phyloP scores from a whole-genome alignment of 2,329 filamentous ascomycete species.

The Huntiella decipiens region DNA sequence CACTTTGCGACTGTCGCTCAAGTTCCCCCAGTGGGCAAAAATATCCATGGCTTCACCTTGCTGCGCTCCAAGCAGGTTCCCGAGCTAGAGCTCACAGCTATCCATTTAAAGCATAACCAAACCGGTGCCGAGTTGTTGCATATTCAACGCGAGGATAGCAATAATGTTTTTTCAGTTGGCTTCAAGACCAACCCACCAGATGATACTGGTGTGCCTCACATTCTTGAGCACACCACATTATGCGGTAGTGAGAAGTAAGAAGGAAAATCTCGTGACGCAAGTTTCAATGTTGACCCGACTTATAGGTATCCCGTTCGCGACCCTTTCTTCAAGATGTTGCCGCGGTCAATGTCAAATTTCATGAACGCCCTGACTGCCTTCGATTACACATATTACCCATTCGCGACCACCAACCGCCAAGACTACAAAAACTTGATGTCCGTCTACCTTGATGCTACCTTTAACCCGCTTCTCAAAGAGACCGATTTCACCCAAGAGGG shows the following conservation, averaged over 20 bases:
- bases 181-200: constrained; percentile 99
- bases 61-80: constrained; percentile 79
- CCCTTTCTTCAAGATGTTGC: constrained; percentile 99
- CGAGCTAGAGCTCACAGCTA: constrained; percentile 77
- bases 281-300: constrained; percentile 14
- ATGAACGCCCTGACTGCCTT: constrained; percentile 98
- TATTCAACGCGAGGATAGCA: constrained; percentile 83
- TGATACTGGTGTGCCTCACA: constrained; percentile 89
- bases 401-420: constrained; percentile 87
- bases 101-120: constrained; percentile 83
- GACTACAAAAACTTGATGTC: constrained; percentile 94
- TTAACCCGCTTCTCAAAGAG: constrained; percentile 74
- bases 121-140: constrained; percentile 93
- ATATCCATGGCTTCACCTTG: constrained; percentile 84
- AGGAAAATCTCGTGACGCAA: not conserved
- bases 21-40: constrained; percentile 55
- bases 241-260: constrained; percentile 81
- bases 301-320: constrained; percentile 83
- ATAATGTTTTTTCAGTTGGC: constrained; percentile 98
- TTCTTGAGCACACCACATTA: constrained; percentile 89
- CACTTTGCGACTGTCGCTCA: constrained; percentile 9
- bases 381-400: constrained; percentile 94
- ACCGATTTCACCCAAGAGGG: constrained; percentile 93
- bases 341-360: constrained; percentile 93
- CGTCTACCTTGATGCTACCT: constrained; percentile 86